Conservation (phyloP, 768 basidiomycete species). For the Calocybe gangraenosa region DNA sequence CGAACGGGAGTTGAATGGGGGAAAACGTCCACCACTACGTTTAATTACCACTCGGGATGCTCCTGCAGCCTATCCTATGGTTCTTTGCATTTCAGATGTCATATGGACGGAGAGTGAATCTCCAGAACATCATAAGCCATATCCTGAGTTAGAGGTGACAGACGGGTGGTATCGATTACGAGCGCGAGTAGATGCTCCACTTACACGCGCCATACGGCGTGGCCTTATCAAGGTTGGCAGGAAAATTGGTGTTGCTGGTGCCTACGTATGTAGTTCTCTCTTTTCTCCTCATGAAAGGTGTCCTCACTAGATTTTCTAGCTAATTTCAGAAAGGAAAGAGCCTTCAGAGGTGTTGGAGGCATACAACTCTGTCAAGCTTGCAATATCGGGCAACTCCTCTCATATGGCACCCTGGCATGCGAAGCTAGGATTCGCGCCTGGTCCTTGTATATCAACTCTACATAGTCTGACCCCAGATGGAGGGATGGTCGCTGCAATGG, state of each 20-base stretch:
- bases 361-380: constrained; percentile 59
- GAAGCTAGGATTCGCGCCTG: constrained; percentile 73
- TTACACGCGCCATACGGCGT: constrained; percentile 64
- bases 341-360: constrained; percentile 82
- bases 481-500: constrained; percentile 70
- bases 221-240: constrained; percentile 71
- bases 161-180: constrained; percentile 95
- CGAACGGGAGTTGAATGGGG: constrained; percentile 78
- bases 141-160: constrained; percentile 81
- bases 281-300: constrained; percentile 1
- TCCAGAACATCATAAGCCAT: constrained; percentile 32
- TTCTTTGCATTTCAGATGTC: constrained; percentile 79
- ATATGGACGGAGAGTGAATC: constrained; percentile 40
- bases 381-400: constrained; percentile 80
- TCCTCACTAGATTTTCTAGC: constrained; percentile 32
- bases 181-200: constrained; percentile 68
- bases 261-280: constrained; percentile 57
- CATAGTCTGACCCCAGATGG: constrained; percentile 80
- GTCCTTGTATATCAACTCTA: constrained; percentile 70
- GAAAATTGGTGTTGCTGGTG: constrained; percentile 79
- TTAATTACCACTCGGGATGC: constrained; percentile 82
- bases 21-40: constrained; percentile 77
- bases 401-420: constrained; percentile 86
- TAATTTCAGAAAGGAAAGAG: constrained; percentile 68
- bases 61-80: constrained; percentile 73